A percentile compares a stretch with the other conserved stretches of the same genome.
phyloP scores from a whole-genome alignment of 805 yeast genomes.

The Wickerhamomyces mucosus region DNA sequence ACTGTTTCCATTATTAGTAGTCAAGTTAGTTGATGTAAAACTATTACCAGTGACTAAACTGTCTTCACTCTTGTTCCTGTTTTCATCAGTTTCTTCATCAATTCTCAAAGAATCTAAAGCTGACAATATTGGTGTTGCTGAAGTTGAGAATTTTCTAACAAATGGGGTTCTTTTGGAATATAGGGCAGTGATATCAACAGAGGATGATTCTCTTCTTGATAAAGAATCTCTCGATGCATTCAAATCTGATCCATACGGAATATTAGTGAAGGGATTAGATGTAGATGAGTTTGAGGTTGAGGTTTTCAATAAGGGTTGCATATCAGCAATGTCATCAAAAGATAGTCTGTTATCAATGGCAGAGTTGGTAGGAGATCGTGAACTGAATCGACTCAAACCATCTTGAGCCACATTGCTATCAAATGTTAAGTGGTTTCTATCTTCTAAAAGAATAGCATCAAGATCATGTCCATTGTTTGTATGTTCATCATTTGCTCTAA shows the following conservation, averaged over 20 bases:
- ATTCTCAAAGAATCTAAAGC: background rate
- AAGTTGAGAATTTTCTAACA: slow-evolving; percentile 3
- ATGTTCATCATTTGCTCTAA: too few species aligned
- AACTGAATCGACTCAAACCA: slow-evolving; percentile 6
- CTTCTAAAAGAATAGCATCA: slow-evolving; percentile 4
- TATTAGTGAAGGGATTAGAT: background rate
- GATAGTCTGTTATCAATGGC: slow-evolving; percentile 3
- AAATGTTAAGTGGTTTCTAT: slow-evolving; percentile 1
- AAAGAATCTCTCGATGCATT: slow-evolving; percentile 22
- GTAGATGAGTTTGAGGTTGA: slow-evolving; percentile 5
- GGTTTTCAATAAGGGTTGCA: slow-evolving; percentile 22
- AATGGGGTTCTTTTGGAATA: slow-evolving; percentile 15
- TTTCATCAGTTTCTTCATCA: slow-evolving; percentile 1
- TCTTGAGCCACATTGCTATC: slow-evolving; percentile 2
- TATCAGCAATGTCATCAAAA: slow-evolving; percentile 10
- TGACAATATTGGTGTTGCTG: background rate
- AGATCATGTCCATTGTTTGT: slow-evolving; percentile 1
- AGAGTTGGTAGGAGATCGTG: slow-evolving; percentile 7
- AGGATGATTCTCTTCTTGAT: slow-evolving; percentile 19
- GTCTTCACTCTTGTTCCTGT: slow-evolving; percentile 10
- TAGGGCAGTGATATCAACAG: slow-evolving; percentile 29
- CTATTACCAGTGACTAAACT: slow-evolving; percentile 5
- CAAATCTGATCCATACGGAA: slow-evolving; percentile 8
- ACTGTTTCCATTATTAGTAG: background rate
- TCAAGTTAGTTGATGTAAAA: slow-evolving; percentile 1